These are phyloP conservation scores for Cytospora schulzeri DNA, from an alignment of 2,329 filamentous ascomycete species.

Conservation along the genomic window DNA sequence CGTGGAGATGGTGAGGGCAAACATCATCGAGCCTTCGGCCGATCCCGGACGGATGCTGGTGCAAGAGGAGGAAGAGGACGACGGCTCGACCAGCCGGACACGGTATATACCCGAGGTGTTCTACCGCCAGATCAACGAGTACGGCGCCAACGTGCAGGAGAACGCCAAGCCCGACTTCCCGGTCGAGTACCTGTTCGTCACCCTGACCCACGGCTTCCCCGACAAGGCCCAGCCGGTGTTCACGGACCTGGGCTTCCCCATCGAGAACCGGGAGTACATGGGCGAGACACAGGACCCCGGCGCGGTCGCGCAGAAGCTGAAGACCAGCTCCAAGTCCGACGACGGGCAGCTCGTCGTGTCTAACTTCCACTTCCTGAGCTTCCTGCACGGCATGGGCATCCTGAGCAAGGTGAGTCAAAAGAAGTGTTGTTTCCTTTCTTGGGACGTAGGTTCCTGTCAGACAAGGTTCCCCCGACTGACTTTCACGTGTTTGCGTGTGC, in stretches of 20 bases:
- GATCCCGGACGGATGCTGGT: conserved; percentile 95
- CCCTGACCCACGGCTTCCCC: conserved; percentile 94
- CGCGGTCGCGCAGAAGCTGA: conserved; percentile 68
- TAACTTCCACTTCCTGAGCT: conserved; percentile 93
- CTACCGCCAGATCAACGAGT: conserved; percentile 93
- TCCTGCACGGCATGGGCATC: conserved; percentile 77
- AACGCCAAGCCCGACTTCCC: conserved; percentile 96
- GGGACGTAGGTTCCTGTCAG: too few relatives aligned
- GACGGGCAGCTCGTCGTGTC: conserved; percentile 72
- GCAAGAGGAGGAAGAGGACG: conserved; percentile 85
- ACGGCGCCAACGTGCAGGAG: conserved; percentile 93
- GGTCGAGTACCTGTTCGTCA: conserved; percentile 94
- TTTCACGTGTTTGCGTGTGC: too few relatives aligned
- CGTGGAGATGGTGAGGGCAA: conserved; percentile 94
- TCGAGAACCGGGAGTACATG: conserved; percentile 87
- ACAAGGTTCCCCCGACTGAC: too few relatives aligned
- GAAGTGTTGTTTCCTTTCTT: too few relatives aligned
- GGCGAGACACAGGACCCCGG: conserved; percentile 83
- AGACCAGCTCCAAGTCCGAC: conserved; percentile 59
- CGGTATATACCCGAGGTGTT: conserved; percentile 98
- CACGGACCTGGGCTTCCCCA: conserved; percentile 72
- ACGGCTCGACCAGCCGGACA: conserved; percentile 66
- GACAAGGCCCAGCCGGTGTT: conserved; percentile 78
- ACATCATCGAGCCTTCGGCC: conserved; percentile 92
- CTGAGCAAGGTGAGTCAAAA: conserved; percentile 73